Conservation (phyloP, 805 yeast genomes). For the Spathaspora sp. region DNA sequence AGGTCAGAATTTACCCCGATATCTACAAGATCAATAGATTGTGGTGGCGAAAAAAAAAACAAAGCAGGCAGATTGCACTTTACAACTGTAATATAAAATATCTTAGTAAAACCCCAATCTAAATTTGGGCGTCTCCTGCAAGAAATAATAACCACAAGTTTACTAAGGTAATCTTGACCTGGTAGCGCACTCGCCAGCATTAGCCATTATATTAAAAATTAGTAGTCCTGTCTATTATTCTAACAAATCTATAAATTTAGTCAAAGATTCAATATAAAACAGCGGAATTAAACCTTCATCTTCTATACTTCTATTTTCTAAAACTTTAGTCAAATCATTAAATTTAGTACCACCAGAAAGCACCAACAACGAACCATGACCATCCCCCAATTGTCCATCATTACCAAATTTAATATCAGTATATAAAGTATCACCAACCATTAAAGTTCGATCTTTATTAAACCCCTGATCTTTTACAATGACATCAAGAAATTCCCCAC, state of each 20-base stretch:
- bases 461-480: conserved; percentile 25
- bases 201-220: too few relatives aligned
- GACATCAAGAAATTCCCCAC: conserved; percentile 24
- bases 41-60: too few relatives aligned
- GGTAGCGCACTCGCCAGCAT: too few relatives aligned
- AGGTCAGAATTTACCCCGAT: too few relatives aligned
- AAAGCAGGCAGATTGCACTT: too few relatives aligned
- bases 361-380: conserved; percentile 28
- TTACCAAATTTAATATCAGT: conserved; percentile 43
- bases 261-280: conserved; percentile 30
- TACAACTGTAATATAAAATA: too few relatives aligned
- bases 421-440: conserved; percentile 41
- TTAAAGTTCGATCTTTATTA: conserved; percentile 24
- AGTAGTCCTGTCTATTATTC: conserved; percentile 3
- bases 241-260: conserved; percentile 17
- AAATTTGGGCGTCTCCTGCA: too few relatives aligned
- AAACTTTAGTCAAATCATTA: conserved; percentile 17
- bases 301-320: conserved; percentile 4
- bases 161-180: too few relatives aligned
- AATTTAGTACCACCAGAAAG: conserved; percentile 33
- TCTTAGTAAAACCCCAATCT: too few relatives aligned
- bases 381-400: conserved; percentile 33
- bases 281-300: conserved; percentile 21
- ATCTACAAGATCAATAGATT: too few relatives aligned
- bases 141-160: too few relatives aligned